Evolutionary conservation across 257 asterid species (phyloP), one percentile per base, ranked within the genome.

Genomic region (Solanum dulcamara): DNA sequence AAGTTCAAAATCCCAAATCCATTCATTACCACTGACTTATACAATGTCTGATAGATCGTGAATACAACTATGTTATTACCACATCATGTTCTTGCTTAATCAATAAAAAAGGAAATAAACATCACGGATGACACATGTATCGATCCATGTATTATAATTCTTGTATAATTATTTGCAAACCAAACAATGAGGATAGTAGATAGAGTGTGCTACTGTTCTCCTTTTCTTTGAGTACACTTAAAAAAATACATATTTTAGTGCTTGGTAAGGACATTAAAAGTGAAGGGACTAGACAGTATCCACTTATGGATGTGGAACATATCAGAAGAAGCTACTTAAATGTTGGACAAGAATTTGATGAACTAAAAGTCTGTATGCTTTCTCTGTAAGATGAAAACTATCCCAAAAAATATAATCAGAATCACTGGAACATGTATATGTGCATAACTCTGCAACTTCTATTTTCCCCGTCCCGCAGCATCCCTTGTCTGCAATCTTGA

Each of bases 1-100:
- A 94, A 93, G 85, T 86, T 90, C 66, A 88, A 84, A 80, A 96
- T 93, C 55, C 88, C 93, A 81, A 93, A 93, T 84, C 96, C 97
- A 10, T 89, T 90, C 53, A 92, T 87, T 71, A 90, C 85, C 89
- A 86, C 46, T 33, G 64, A 80, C 75, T 87, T 83, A 71, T 46
- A 33, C 51, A 40, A 50, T 9, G 17, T 46, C 62, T 57, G 82
- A 64, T 24, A n/a, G 3, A 60, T 7, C 11, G n/a, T 59, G 40
- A 35, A 4, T 24, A 59, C 50, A 26, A 38, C 91, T 67, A 35
- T 35, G 28, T 35, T 35, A 18, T 33, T 68, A 35, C 79, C 9
- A 66, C 12, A 67, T 70, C 32, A 70, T 37, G 3, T 70, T 10
- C 80, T 70, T 22, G 28, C 13, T 70, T 20, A 37, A 70, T 71